Evolutionary conservation across 2,329 filamentous ascomycete species (phyloP).

Genomic region (Knufia fluminis): DNA sequence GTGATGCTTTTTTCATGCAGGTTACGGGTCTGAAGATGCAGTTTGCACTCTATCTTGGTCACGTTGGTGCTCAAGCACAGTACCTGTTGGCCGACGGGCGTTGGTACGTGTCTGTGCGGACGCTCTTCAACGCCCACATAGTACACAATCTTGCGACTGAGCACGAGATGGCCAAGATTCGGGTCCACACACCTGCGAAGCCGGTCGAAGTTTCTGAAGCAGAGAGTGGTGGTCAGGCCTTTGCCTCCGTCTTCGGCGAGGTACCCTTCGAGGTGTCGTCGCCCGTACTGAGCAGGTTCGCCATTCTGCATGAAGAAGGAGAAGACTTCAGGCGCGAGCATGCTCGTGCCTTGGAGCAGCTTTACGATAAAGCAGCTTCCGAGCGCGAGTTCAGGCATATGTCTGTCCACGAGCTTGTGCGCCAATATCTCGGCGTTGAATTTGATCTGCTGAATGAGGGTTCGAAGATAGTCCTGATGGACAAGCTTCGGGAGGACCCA

Average conservation of each 20-base stretch:
- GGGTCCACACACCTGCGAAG: slow-evolving; percentile 16
- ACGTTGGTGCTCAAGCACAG: slow-evolving; percentile 13
- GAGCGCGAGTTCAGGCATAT: slow-evolving; percentile 28
- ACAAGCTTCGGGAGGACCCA: slow-evolving; percentile 18
- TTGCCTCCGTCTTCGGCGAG: background rate
- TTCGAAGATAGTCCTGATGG: background rate
- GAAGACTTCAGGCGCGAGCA: slow-evolving; percentile 1
- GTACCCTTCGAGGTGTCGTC: background rate
- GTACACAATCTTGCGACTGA: slow-evolving; percentile 14
- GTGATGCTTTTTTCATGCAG: slow-evolving; percentile 13
- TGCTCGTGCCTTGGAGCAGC: slow-evolving; percentile 26
- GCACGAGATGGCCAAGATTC: slow-evolving; percentile 15
- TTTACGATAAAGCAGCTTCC: slow-evolving; percentile 33
- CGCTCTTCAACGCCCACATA: slow-evolving; percentile 3
- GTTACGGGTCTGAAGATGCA: slow-evolving; percentile 8
- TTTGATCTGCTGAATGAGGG: slow-evolving; percentile 17
- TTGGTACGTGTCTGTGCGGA: slow-evolving; percentile 13
- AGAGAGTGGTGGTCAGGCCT: background rate
- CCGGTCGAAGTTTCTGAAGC: background rate
- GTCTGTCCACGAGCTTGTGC: slow-evolving; percentile 31
- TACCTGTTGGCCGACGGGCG: slow-evolving; percentile 18
- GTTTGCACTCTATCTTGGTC: slow-evolving; percentile 15
- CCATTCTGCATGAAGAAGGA: background rate
- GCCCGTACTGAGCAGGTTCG: background rate
- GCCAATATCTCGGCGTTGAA: slow-evolving; percentile 27